phyloP scores from a whole-genome alignment of 73 alveolate genomes.

The Tetrahymena borealis region DNA sequence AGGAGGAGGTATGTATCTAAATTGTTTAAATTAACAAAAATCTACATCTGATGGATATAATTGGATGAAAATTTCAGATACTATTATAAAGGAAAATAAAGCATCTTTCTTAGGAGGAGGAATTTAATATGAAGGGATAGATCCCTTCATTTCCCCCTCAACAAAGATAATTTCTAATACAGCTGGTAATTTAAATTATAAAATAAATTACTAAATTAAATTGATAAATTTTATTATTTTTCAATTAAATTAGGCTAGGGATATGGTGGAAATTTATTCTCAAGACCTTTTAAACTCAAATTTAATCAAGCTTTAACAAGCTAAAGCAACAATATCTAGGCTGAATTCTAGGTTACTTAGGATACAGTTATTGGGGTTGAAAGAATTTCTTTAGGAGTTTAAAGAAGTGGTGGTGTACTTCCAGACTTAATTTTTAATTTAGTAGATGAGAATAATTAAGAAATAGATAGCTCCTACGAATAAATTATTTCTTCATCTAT shows the following conservation, averaged over 20 bases:
- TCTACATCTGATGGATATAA: too few species aligned
- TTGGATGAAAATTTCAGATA: background rate
- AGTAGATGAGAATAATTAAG: background rate
- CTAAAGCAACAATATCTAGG: background rate
- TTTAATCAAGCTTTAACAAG: background rate
- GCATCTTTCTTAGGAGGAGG: background rate
- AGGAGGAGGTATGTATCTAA: background rate
- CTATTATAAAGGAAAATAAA: background rate
- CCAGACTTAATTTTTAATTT: background rate
- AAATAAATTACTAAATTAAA: too few species aligned
- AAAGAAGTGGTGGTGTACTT: background rate
- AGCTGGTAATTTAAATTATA: background rate
- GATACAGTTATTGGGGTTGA: background rate
- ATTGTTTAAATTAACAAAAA: too few species aligned
- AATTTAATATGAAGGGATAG: background rate
- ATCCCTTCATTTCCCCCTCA: background rate
- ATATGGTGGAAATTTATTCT: background rate
- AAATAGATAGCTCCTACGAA: background rate
- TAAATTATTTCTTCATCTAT: background rate
- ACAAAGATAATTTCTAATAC: background rate
- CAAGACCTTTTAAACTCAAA: background rate
- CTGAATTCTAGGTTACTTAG: background rate
- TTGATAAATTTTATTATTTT: too few species aligned
- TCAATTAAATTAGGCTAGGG: background rate
- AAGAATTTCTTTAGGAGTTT: background rate